These are phyloP conservation scores for Adiantum capillusveneris DNA, from an alignment of 75 land plant species.

Conservation along the genomic window DNA sequence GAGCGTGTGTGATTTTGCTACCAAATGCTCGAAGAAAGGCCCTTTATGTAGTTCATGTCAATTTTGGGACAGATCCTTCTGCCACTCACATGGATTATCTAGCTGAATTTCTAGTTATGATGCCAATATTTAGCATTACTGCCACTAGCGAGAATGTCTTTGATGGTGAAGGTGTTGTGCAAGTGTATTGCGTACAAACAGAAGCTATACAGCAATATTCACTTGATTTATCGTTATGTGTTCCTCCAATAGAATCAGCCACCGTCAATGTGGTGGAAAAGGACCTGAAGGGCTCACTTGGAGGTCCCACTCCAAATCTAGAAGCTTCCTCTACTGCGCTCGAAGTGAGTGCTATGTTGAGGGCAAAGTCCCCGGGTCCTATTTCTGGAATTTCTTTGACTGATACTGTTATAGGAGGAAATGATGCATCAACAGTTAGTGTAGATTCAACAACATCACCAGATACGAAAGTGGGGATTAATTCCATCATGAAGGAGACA, in stretches of 20 bases:
- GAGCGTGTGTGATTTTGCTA: constrained; percentile 61
- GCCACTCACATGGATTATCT: constrained; percentile 78
- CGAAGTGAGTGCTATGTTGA: constrained; percentile 5
- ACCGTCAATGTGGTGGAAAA: constrained; percentile 31
- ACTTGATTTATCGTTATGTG: constrained; percentile 58
- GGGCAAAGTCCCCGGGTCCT: constrained; percentile 14
- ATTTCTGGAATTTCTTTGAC: constrained; percentile 1
- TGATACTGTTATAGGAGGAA: constrained; percentile 14
- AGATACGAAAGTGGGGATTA: constrained; percentile 18
- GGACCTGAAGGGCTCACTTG: constrained; percentile 19
- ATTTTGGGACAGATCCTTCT: constrained; percentile 54
- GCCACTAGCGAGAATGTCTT: constrained; percentile 51
- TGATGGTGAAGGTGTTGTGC: constrained; percentile 62
- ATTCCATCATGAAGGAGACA: not conserved
- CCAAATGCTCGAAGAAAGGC: constrained; percentile 90
- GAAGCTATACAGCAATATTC: constrained; percentile 95
- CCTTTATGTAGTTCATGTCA: constrained; percentile 77
- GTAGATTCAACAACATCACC: constrained; percentile 12
- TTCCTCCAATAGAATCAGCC: constrained; percentile 45
- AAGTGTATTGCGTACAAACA: constrained; percentile 83
- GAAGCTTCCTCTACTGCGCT: not conserved
- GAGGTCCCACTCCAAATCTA: not conserved
- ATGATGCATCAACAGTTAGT: too few relatives aligned
- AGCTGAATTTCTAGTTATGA: constrained; percentile 84
- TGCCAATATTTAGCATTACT: constrained; percentile 87